Base-by-base conservation (phyloP, 2,329 filamentous ascomycete species). In the Amylocarpus encephaloides region DNA sequence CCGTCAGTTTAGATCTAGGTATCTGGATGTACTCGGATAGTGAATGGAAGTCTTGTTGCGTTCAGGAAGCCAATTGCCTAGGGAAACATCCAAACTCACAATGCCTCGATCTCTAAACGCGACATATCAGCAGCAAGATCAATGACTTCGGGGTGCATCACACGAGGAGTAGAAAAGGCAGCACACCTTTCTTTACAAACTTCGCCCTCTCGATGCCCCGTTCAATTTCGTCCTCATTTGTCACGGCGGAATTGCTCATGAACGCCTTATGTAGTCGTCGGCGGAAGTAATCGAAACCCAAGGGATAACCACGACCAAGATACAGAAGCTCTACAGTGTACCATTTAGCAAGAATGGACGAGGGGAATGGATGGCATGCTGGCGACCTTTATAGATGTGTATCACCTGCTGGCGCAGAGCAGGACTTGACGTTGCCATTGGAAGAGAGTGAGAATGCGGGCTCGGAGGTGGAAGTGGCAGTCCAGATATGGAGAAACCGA, bases 171-270 rank as follows among this genome's bases (percentile, higher is more conserved):
- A 26, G 15, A 19, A 16, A 2, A 30, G 29, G 13, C 16, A 33
- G 50, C 64, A 50, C 64, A 89, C 89, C 89, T 76, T 94, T 96
- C 70, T 88, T 94, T 3, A 97, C 89, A 68, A 86, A 96, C 58
- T 94, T 81, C 0, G 90, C 92, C 53, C 85, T 76, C 36, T 79
- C 76, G 49, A 98, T 88, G 0, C 82, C 87, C 53, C 83, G 76
- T 38, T 75, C 77, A 44, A 98, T 96, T 62, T 88, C 77, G 6
- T 78, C 79, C 55, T 92, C 85, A 59, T 93, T 82, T 2, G 73
- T 76, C 51, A 95, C 65, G 36, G 76, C 69, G 1, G 83, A 79
- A 60, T 94, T 89, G 42, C 82, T 80, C 58, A 83, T 80, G 70
- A 97, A 98, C 1, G 92, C 92, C 53, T 82, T 82, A 71, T 96